Evolutionary conservation across 2,329 filamentous ascomycete species (phyloP).

Genomic region (Torrubiella hemipterigena): DNA sequence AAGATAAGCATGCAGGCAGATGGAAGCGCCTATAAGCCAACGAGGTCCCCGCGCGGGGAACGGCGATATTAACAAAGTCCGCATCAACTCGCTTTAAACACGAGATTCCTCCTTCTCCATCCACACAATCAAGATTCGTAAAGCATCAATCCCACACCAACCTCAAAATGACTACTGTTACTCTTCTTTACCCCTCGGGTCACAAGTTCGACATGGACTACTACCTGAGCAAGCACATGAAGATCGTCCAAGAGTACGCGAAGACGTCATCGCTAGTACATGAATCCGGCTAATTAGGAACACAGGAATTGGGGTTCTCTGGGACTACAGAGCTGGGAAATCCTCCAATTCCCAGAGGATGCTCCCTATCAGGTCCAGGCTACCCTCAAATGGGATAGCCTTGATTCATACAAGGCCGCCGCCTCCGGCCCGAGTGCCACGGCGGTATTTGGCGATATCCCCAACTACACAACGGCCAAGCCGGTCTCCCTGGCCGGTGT

Average conservation of each 20-base stretch:
- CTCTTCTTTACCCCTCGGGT: constrained; percentile 28
- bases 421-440: neutral
- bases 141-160: too few relatives aligned
- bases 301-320: constrained; percentile 4
- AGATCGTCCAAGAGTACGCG: constrained; percentile 20
- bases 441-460: constrained; percentile 6
- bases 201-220: constrained; percentile 34
- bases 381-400: constrained; percentile 3
- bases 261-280: neutral
- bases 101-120: too few relatives aligned
- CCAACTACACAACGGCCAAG: constrained; percentile 6
- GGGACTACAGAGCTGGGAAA: constrained; percentile 12
- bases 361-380: constrained; percentile 7
- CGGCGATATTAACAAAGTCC: too few relatives aligned
- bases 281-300: neutral
- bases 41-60: too few relatives aligned
- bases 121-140: too few relatives aligned
- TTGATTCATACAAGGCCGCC: constrained; percentile 1
- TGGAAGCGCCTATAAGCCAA: too few relatives aligned
- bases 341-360: constrained; percentile 1
- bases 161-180: constrained; percentile 9
- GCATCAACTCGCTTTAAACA: too few relatives aligned
- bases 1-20: too few relatives aligned
- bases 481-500: constrained; percentile 2
- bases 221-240: constrained; percentile 34